A percentile compares a stretch with the other conserved stretches of the same genome.
Conservation (phyloP, 2,329 filamentous ascomycete genomes). For the Cercospora zeina region DNA sequence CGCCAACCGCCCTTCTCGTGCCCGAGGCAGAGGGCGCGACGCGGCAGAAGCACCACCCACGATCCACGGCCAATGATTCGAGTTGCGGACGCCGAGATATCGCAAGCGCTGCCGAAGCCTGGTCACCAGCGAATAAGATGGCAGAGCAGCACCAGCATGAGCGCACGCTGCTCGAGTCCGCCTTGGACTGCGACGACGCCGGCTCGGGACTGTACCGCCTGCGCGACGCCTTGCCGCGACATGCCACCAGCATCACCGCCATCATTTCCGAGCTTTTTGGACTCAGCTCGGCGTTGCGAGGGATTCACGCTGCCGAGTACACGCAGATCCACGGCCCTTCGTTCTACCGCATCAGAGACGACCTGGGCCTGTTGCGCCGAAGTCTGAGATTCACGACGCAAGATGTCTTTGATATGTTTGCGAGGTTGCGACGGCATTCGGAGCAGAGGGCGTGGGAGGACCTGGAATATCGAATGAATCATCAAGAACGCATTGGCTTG, state of each 20-base stretch:
- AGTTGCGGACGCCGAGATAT: slow-evolving; percentile 4
- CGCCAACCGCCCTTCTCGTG: background rate
- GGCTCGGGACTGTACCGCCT: slow-evolving; percentile 48
- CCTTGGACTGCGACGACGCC: slow-evolving; percentile 27
- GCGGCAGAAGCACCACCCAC: background rate
- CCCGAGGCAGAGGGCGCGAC: slow-evolving; percentile 14
- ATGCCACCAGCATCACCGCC: slow-evolving; percentile 55
- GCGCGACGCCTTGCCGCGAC: slow-evolving; percentile 52
- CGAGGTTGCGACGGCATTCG: slow-evolving; percentile 42
- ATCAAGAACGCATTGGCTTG: slow-evolving; percentile 51
- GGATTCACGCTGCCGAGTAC: slow-evolving; percentile 49
- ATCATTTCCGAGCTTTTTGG: slow-evolving; percentile 57
- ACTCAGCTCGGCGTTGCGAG: slow-evolving; percentile 54
- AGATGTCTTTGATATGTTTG: slow-evolving; percentile 52
- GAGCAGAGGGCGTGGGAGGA: slow-evolving; percentile 56
- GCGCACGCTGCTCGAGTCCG: slow-evolving; percentile 22
- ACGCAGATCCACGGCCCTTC: slow-evolving; percentile 44
- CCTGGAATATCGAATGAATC: slow-evolving; percentile 49
- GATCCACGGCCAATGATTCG: slow-evolving; percentile 13
- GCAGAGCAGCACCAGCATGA: slow-evolving; percentile 17
- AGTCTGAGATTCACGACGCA: slow-evolving; percentile 56
- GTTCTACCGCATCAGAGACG: slow-evolving; percentile 46
- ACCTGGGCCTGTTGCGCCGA: slow-evolving; percentile 52
- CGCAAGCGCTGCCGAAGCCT: slow-evolving; percentile 21
- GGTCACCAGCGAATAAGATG: slow-evolving; percentile 26